Conservation (phyloP, 2,329 filamentous ascomycete species). For the Trichoderma oligosporum region DNA sequence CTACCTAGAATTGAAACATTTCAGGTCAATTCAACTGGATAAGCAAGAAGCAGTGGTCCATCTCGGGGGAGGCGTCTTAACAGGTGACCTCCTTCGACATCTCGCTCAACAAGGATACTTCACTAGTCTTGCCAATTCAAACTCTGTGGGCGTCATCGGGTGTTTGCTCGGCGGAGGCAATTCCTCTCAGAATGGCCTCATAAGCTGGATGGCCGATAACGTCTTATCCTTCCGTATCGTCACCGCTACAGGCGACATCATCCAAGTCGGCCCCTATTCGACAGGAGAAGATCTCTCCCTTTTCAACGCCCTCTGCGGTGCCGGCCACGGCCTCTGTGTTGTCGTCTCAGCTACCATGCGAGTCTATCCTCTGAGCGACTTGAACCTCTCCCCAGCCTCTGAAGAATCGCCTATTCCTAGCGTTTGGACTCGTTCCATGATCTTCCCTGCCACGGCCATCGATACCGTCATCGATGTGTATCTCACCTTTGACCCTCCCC, state of each 20-base stretch:
- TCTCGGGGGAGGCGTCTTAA: slow-evolving; percentile 31
- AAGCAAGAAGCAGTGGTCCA: slow-evolving; percentile 25
- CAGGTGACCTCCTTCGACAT: slow-evolving; percentile 27
- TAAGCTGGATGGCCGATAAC: slow-evolving; percentile 35
- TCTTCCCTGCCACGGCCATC: slow-evolving; percentile 29
- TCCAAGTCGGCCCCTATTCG: slow-evolving; percentile 23
- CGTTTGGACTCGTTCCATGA: slow-evolving; percentile 32
- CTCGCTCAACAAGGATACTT: slow-evolving; percentile 31
- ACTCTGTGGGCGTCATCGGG: slow-evolving; percentile 30
- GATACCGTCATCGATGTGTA: slow-evolving; percentile 25
- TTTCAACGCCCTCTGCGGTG: slow-evolving; percentile 33
- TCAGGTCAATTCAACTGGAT: slow-evolving; percentile 30
- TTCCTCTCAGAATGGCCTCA: slow-evolving; percentile 28
- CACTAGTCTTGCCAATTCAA: slow-evolving; percentile 29
- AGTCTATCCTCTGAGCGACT: slow-evolving; percentile 24
- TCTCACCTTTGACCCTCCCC: slow-evolving; percentile 21
- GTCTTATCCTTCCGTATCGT: slow-evolving; percentile 30
- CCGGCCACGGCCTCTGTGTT: slow-evolving; percentile 34
- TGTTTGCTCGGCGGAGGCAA: slow-evolving; percentile 29
- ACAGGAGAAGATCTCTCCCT: slow-evolving; percentile 27
- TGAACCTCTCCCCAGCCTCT: slow-evolving; percentile 27
- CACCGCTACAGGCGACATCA: slow-evolving; percentile 21
- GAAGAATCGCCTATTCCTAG: slow-evolving; percentile 21
- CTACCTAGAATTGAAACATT: slow-evolving; percentile 34
- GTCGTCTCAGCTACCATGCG: slow-evolving; percentile 30